phyloP scores from a whole-genome alignment of 441 rosid genomes.

The Erodium texanum region DNA sequence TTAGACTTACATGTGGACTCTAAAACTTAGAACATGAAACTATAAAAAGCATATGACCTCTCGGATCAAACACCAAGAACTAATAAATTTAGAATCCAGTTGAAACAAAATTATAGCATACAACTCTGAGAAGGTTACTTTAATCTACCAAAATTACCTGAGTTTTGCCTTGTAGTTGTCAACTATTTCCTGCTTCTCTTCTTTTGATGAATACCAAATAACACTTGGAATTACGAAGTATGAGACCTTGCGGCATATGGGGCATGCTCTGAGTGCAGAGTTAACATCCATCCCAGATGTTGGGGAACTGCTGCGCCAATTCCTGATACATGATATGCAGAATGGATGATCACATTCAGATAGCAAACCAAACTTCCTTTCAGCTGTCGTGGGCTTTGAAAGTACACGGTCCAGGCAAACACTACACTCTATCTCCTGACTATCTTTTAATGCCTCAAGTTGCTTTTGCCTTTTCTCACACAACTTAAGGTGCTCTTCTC shows the following conservation, averaged over 20 bases:
- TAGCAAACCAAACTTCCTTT: constrained; percentile 81
- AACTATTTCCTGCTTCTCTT: constrained; percentile 72
- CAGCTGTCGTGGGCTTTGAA: constrained; percentile 73
- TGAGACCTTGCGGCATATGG: constrained; percentile 85
- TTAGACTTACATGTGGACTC: no score
- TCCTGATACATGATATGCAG: constrained; percentile 89
- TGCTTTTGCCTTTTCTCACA: constrained; percentile 65
- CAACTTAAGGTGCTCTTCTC: constrained; percentile 62
- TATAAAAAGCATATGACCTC: not conserved
- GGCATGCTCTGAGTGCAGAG: constrained; percentile 75
- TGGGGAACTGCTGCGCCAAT: constrained; percentile 91
- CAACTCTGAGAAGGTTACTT: not conserved
- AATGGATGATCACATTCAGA: constrained; percentile 98
- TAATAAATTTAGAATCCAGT: not conserved
- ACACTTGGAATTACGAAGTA: constrained; percentile 80
- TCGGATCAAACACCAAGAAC: not conserved
- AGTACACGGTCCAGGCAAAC: constrained; percentile 78
- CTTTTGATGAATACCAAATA: constrained; percentile 79
- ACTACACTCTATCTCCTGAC: constrained; percentile 62
- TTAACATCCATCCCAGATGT: constrained; percentile 85
- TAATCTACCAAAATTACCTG: constrained; percentile 35
- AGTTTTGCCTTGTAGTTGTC: constrained; percentile 79
- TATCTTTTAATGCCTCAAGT: constrained; percentile 46
- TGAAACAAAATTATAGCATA: not conserved
- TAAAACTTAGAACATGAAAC: not conserved